Percentiles rank a stretch among this genome's conserved stretches.
These are phyloP conservation scores for Penicillium dipodomyicola DNA, from an alignment of 495 filamentous ascomycete species.

Conservation along the genomic window DNA sequence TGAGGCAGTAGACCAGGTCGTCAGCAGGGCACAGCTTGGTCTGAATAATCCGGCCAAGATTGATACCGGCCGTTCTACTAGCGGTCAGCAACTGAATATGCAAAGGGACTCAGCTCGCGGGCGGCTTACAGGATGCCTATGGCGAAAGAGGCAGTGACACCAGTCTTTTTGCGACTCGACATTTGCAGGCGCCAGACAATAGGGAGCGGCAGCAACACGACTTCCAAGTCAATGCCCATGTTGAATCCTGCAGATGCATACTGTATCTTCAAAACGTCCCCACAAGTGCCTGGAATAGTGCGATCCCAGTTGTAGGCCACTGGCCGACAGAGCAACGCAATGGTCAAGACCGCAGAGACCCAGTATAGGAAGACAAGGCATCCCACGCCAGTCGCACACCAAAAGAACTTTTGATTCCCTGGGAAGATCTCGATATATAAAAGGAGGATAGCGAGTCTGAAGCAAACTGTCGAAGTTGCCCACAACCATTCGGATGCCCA, in stretches of 20 bases:
- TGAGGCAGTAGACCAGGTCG: conserved; percentile 16
- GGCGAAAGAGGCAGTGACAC: conserved; percentile 14
- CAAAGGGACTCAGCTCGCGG: background rate
- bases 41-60: conserved; percentile 22
- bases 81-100: background rate
- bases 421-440: conserved; percentile 17
- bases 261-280: conserved; percentile 13
- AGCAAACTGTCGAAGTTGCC: conserved; percentile 12
- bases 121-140: conserved; percentile 18
- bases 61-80: conserved; percentile 16
- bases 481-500: conserved; percentile 22
- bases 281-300: conserved; percentile 17
- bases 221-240: conserved; percentile 18
- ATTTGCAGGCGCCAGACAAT: conserved; percentile 20
- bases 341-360: conserved; percentile 16
- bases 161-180: conserved; percentile 17
- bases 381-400: conserved; percentile 6
- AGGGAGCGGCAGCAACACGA: conserved; percentile 20
- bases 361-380: conserved; percentile 20
- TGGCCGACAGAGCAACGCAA: conserved; percentile 22
- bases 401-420: conserved; percentile 7
- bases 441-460: conserved; percentile 15
- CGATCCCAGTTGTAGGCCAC: conserved; percentile 23
- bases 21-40: conserved; percentile 10
- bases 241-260: conserved; percentile 25